Evolutionary conservation across 768 basidiomycete genomes (phyloP).

Genomic region (Auricularia heimuer): DNA sequence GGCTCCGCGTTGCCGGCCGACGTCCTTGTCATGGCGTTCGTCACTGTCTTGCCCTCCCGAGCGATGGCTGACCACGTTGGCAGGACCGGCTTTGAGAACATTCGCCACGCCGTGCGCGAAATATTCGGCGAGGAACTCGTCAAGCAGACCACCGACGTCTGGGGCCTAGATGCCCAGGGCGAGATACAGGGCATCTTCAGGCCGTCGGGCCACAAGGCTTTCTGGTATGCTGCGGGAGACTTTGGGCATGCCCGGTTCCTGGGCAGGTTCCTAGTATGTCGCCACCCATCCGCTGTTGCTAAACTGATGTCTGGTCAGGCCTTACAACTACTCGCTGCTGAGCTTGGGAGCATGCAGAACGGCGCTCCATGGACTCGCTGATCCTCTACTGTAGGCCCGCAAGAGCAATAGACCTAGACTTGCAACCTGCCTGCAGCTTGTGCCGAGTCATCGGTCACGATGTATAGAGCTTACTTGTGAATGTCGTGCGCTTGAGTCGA

Average conservation of each 20-base stretch:
- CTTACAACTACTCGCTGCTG: no score
- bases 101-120: conserved; percentile 21
- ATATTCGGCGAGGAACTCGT: conserved; percentile 30
- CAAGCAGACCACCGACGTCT: conserved; percentile 19
- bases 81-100: conserved; percentile 24
- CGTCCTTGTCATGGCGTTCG: neutral
- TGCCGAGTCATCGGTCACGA: no score
- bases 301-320: no score
- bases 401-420: no score
- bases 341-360: no score
- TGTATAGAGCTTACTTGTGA: no score
- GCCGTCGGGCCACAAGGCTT: conserved; percentile 30
- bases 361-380: no score
- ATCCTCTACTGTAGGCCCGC: no score
- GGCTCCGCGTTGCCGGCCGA: neutral
- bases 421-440: no score
- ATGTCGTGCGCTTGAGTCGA: no score
- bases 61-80: neutral
- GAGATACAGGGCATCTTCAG: conserved; percentile 29
- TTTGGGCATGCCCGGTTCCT: neutral
- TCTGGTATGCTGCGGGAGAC: neutral
- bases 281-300: no score
- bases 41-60: conserved; percentile 5
- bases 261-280: neutral
- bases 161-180: conserved; percentile 33